A percentile compares a stretch with the other conserved stretches of the same genome.
These are phyloP conservation scores for Silene latifolia DNA, from an alignment of 148 eudicot genomes.

Conservation along the genomic window DNA sequence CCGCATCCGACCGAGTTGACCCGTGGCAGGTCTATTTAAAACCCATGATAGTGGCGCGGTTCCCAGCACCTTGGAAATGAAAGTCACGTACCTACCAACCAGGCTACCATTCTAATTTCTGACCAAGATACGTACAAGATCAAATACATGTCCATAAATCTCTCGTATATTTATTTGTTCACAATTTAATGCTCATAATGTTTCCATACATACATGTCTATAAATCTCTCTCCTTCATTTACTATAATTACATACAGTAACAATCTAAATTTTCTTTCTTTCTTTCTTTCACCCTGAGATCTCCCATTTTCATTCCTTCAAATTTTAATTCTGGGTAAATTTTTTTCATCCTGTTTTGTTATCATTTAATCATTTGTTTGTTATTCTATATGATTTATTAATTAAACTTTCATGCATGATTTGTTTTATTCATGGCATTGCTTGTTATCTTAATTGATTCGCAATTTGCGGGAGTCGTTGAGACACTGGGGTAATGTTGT, in stretches of 20 bases:
- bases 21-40: not conserved
- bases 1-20: too few species aligned
- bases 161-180: too few species aligned
- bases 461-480: not conserved
- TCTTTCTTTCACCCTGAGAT: not conserved
- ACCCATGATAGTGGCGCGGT: not conserved
- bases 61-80: not conserved
- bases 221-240: not conserved
- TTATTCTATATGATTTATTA: not conserved
- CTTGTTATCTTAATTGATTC: not conserved
- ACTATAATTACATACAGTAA: not conserved
- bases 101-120: too few species aligned
- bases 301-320: not conserved
- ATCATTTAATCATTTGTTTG: not conserved
- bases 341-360: not conserved
- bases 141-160: not conserved
- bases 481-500: too few species aligned
- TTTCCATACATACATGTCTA: not conserved
- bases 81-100: too few species aligned
- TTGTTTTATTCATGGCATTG: not conserved
- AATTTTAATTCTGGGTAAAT: not conserved
- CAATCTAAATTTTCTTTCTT: not conserved
- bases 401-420: not conserved
- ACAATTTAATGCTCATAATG: not conserved
- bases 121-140: too few species aligned